phyloP scores from a whole-genome alignment of 306 rosid genomes.

The Cicer chorassanicum region DNA sequence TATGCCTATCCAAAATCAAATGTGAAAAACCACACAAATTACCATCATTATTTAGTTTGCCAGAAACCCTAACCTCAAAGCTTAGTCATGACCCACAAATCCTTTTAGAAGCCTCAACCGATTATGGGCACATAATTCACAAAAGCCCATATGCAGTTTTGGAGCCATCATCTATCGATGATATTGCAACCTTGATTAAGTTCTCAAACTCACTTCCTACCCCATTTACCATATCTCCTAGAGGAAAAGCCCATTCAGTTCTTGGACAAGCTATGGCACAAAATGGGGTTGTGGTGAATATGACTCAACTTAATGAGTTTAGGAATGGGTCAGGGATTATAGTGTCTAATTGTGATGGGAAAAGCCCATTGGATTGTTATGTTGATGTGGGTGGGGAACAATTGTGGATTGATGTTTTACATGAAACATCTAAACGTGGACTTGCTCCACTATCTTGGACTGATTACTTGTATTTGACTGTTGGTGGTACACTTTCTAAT shows the following conservation, averaged over 20 bases:
- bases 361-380: slow-evolving; percentile 46
- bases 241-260: slow-evolving; percentile 78
- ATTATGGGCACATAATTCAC: slow-evolving; percentile 65
- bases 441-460: slow-evolving; percentile 73
- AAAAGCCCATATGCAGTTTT: slow-evolving; percentile 56
- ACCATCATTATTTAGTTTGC: not conserved
- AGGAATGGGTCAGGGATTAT: slow-evolving; percentile 47
- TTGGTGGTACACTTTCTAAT: slow-evolving; percentile 88
- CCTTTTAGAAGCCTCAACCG: slow-evolving; percentile 57
- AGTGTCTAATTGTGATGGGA: slow-evolving; percentile 40
- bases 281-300: slow-evolving; percentile 64
- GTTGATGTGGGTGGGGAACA: slow-evolving; percentile 89
- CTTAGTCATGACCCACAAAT: slow-evolving; percentile 51
- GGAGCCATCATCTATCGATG: slow-evolving; percentile 54
- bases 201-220: slow-evolving; percentile 42
- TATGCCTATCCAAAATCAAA: not conserved
- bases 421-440: slow-evolving; percentile 53
- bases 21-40: no score
- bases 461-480: slow-evolving; percentile 70
- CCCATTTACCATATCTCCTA: slow-evolving; percentile 59
- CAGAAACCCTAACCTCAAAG: slow-evolving; percentile 30
- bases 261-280: slow-evolving; percentile 68
- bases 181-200: slow-evolving; percentile 51
- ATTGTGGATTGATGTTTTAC: slow-evolving; percentile 75
- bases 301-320: slow-evolving; percentile 43